Conservation (phyloP, 306 rosid genomes). For the Cercis canadensis region DNA sequence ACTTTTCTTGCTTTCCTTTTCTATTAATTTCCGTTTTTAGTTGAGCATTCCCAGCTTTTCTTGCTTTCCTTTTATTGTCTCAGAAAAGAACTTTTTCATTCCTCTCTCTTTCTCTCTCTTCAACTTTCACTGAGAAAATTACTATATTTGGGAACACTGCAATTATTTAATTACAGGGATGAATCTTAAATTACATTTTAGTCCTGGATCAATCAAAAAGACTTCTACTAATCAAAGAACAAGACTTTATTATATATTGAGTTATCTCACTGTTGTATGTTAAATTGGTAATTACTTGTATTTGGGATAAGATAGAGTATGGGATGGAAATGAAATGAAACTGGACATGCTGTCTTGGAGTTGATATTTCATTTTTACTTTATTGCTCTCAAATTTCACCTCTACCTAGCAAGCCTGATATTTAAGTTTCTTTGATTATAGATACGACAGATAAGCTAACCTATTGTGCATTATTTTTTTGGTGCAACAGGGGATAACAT, state of each 20-base stretch:
- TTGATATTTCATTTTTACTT: not conserved
- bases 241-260: not conserved
- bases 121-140: not conserved
- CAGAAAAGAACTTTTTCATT: not conserved
- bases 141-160: constrained; percentile 13
- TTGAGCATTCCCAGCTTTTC: not conserved
- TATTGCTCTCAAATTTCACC: constrained; percentile 9
- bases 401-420: not conserved
- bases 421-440: constrained; percentile 21
- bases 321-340: constrained; percentile 7
- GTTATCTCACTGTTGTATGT: not conserved
- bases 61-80: constrained; percentile 17
- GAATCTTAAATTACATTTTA: not conserved
- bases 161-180: not conserved
- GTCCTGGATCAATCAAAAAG: not conserved
- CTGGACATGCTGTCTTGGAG: not conserved
- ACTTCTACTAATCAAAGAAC: not conserved
- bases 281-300: not conserved
- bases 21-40: no score
- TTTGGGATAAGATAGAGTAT: not conserved
- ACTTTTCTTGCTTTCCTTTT: no score
- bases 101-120: not conserved
- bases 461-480: constrained; percentile 13
- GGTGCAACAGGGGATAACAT: constrained; percentile 81
- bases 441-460: constrained; percentile 2